Evolutionary conservation across 768 basidiomycete genomes (phyloP), one percentile per base, ranked within the genome.

Genomic region (Harrya chromipes): DNA sequence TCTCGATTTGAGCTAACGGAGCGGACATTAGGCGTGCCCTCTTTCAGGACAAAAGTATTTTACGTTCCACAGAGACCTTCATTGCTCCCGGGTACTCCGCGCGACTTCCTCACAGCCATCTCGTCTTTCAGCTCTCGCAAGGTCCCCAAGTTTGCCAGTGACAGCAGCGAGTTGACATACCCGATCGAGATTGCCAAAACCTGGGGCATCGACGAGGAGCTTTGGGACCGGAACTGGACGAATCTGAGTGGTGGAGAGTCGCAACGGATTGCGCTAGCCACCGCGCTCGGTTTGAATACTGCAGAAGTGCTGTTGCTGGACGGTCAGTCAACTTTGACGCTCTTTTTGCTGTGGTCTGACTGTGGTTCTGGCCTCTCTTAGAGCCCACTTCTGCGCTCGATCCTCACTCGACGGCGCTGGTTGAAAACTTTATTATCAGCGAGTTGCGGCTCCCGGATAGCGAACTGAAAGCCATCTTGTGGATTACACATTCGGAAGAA

Each of bases 301-400:
- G 89, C 90, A 0, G 90, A 94, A 60, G 73, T 94, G 0, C 68
- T 95, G 14, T 73, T 94, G 43, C 74, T 85, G 36, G 93, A 88
- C 62, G 93, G 92, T 90, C 36, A 41, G 79, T 71, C 14, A 2
- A 16, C 2, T 6, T 34, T 17, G 34, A 33, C 14, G 27, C 4
- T 9, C 4, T 9, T 36, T 29, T 51, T 33, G 33, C 6, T 4
- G 29, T 40, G 16, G 27, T 27, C 20, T 31, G 29, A 14, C 34
- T 17, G 10, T 21, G n/a, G 27, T 35, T 26, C 33, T 53, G 7
- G 46, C 52, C 36, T 19, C 8, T 27, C 54, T 6, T 55, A 94
- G 93, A 95, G 67, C 93, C 93, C 2, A 94, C 93, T 0, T 92
- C 89, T 9, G 93, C 93, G 0, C 74, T 95, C 47, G 93, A 95